phyloP scores from a whole-genome alignment of 129 eudicot genomes.

The Cynara cardunculus region DNA sequence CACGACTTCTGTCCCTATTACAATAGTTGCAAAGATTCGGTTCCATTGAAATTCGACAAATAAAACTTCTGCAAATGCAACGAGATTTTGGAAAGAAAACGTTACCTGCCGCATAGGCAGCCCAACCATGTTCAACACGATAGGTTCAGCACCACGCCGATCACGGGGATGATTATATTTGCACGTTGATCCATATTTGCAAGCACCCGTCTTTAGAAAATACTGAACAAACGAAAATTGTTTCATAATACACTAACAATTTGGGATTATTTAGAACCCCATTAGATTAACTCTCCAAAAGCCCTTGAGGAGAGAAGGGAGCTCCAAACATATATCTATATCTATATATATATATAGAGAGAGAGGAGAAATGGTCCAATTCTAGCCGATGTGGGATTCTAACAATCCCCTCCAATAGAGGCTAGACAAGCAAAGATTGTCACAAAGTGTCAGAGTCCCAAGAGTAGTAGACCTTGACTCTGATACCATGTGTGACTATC shows the following conservation, averaged over 20 bases:
- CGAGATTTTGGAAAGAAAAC: background rate
- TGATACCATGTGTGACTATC: background rate
- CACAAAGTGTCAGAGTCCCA: background rate
- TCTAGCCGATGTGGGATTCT: background rate
- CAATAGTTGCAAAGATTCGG: background rate
- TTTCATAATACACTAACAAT: background rate
- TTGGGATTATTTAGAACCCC: background rate
- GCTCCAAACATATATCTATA: too few species aligned
- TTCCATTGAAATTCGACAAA: background rate
- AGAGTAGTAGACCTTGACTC: background rate
- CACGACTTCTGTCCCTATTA: constrained; percentile 69
- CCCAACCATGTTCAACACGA: constrained; percentile 47
- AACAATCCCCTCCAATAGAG: too few species aligned
- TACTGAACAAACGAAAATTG: constrained; percentile 31
- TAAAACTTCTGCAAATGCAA: background rate
- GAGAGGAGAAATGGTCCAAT: too few species aligned
- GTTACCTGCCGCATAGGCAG: constrained; percentile 78
- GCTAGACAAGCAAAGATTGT: background rate
- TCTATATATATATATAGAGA: too few species aligned
- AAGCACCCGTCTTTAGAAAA: constrained; percentile 71
- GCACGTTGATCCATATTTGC: constrained; percentile 78
- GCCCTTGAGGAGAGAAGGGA: background rate
- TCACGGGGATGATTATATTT: constrained; percentile 77
- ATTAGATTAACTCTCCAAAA: background rate
- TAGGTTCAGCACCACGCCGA: constrained; percentile 36